Conservation (phyloP, 2,329 filamentous ascomycete genomes). For the Fusarium equiseti region DNA sequence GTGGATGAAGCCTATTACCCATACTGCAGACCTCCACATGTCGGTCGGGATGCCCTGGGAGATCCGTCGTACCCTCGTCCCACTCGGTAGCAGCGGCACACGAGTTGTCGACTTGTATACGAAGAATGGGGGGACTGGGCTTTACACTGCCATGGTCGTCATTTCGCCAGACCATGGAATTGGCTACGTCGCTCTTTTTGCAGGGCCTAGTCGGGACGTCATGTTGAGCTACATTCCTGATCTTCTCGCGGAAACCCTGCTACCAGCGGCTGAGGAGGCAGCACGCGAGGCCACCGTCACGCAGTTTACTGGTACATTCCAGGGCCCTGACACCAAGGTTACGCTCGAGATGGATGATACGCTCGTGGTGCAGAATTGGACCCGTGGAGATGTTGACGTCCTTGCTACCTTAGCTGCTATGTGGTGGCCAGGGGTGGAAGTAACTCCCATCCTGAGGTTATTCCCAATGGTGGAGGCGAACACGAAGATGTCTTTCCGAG, state of each 20-base stretch:
- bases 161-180: constrained; percentile 11
- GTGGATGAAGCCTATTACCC: constrained; percentile 14
- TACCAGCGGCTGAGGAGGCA: background rate
- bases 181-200: background rate
- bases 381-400: background rate
- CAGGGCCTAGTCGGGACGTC: background rate
- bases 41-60: constrained; percentile 29
- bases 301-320: background rate
- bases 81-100: background rate
- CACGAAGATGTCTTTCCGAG: background rate
- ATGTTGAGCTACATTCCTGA: constrained; percentile 1
- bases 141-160: constrained; percentile 5
- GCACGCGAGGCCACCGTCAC: background rate
- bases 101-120: constrained; percentile 10
- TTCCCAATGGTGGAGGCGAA: background rate
- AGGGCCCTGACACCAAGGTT: background rate
- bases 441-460: background rate
- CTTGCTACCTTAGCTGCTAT: background rate
- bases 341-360: background rate
- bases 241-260: background rate
- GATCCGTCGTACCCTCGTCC: constrained; percentile 1
- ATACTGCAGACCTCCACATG: constrained; percentile 5
- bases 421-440: background rate
- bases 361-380: constrained; percentile 14
- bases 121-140: constrained; percentile 1